Base-by-base conservation (phyloP, 164 flowering plant species). In the Euptelea pleiosperma region DNA sequence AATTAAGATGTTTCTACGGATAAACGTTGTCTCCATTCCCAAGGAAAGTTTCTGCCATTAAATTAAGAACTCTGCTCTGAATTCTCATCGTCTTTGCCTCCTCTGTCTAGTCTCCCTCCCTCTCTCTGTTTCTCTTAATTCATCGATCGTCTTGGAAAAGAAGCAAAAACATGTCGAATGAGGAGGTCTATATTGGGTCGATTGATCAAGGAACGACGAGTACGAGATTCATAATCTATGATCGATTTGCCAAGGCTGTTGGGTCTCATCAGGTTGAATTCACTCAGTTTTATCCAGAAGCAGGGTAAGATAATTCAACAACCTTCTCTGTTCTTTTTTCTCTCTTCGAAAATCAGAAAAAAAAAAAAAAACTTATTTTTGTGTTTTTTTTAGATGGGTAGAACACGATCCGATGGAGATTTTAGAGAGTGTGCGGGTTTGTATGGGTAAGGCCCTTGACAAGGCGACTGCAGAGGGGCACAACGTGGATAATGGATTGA, bases 171-270 rank as follows among this genome's bases (percentile, higher is more conserved):
- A 72, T 72, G 79, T 30, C 70, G 12, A 52, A 73, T 18, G 78
- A 64, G 30, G 76, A 68, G 1, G 74, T 61, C 0, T 91, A 59
- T 50, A 45, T 94, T 31, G 99, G 95, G 0, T 73, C 99, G 9
- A 77, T 94, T 10, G 99, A 94, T 75, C 99, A 94, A 57, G 99
- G 99, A 40, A 91, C 99, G 11, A 94, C 96, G 25, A 94, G 99
- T 63, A 82, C 96, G 0, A 67, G 99, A 43, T 91, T 89, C 75
- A 80, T 91, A 67, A 85, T 94, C 64, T 94, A 89, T 52, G 91
- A 94, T 52, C 53, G 63, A 2, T 39, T 53, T 0, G 84, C 81
- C 2, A 70, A 60, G 15, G 48, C 74, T 22, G 50, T 94, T 48
- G 96, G 81, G 49, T 86, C 97, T 63, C 99, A 94, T 69, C 99